Conservation (phyloP, 768 basidiomycete species). For the Calocera viscosa region DNA sequence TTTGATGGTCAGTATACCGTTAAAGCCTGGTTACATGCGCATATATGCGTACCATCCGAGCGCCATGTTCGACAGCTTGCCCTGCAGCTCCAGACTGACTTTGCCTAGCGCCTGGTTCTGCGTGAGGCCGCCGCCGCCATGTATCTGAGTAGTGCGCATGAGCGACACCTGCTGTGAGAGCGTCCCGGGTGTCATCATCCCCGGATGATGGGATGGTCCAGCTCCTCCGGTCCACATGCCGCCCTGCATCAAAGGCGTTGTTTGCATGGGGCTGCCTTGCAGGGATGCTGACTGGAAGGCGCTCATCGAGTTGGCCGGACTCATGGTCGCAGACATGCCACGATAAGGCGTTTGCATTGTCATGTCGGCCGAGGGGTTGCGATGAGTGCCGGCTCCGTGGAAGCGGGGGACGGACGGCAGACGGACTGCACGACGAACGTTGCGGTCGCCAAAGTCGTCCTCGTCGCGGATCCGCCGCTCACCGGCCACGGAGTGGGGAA, state of each 20-base stretch:
- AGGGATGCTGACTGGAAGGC: constrained; percentile 16
- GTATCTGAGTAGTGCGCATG: constrained; percentile 5
- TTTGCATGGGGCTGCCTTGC: constrained; percentile 17
- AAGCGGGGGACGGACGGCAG: neutral
- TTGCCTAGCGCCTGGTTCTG: constrained; percentile 19
- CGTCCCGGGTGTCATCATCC: neutral
- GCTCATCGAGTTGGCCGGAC: constrained; percentile 10
- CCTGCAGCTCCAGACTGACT: constrained; percentile 26
- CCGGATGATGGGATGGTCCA: neutral
- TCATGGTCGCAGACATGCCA: neutral
- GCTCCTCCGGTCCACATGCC: neutral
- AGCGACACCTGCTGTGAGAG: neutral
- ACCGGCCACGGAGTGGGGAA: neutral
- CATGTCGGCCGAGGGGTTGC: neutral
- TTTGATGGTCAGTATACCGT: neutral
- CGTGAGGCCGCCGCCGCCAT: constrained; percentile 10
- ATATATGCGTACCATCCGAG: constrained; percentile 29
- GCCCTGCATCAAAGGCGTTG: constrained; percentile 16
- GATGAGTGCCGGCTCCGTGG: neutral
- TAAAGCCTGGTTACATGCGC: neutral
- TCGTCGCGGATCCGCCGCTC: constrained; percentile 1
- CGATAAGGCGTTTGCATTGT: neutral
- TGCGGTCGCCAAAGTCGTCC: neutral
- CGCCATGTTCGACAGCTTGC: constrained; percentile 31
- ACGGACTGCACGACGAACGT: neutral